phyloP scores from a whole-genome alignment of 306 rosid species.

The Trifolium repens region DNA sequence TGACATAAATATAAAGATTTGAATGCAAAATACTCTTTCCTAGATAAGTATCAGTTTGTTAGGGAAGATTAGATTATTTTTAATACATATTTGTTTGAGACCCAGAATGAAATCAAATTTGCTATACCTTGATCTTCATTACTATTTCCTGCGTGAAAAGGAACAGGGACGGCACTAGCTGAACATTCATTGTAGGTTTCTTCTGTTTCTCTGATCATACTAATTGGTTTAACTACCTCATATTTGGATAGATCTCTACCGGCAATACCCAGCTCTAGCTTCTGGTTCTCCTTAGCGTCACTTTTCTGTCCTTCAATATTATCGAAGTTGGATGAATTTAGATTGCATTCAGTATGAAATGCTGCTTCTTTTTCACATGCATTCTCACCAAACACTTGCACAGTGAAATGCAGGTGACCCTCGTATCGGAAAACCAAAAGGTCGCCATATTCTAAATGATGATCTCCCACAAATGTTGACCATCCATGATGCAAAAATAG shows the following conservation, averaged over 20 bases:
- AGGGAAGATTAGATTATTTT: conserved; percentile 27
- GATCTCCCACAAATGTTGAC: conserved; percentile 74
- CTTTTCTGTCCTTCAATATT: conserved; percentile 42
- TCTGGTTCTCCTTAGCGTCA: conserved; percentile 51
- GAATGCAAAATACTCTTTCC: conserved; percentile 26
- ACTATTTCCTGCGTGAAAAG: conserved; percentile 46
- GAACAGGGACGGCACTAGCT: conserved; percentile 34
- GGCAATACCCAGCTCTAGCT: conserved; percentile 36
- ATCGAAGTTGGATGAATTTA: conserved; percentile 43
- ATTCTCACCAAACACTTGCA: conserved; percentile 78
- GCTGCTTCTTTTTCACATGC: conserved; percentile 87
- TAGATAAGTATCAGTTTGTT: conserved; percentile 2
- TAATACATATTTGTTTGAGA: conserved; percentile 34
- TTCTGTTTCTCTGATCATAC: conserved; percentile 47
- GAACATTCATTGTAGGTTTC: conserved; percentile 46
- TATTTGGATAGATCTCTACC: conserved; percentile 45
- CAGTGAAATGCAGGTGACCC: conserved; percentile 68
- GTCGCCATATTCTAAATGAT: conserved; percentile 74
- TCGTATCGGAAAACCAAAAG: conserved; percentile 85
- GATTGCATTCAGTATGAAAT: conserved; percentile 67
- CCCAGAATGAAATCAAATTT: conserved; percentile 33
- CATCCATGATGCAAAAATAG: conserved; percentile 74
- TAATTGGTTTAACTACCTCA: conserved; percentile 49
- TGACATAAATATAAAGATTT: conserved; percentile 11
- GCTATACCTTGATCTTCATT: conserved; percentile 59